Base-by-base conservation (phyloP, 139 green algal genomes). In the Auxenochlorella protothecoides region DNA sequence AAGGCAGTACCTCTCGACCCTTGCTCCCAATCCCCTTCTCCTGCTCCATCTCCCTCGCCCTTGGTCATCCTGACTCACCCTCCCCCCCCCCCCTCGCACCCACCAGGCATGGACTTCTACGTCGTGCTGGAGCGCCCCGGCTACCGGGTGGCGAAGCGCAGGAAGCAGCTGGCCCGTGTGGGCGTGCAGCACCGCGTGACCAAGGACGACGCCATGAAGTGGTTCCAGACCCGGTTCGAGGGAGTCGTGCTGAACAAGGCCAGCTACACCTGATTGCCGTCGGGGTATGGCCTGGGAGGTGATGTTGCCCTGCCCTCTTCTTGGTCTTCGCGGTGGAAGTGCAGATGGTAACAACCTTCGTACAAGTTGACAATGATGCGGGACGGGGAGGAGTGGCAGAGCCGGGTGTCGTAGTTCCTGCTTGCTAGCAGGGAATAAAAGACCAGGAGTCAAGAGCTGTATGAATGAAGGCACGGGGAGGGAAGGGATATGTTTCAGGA, bases 31-130 rank as follows among this genome's bases (percentile, higher is more conserved):
- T 56, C n/a, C 44, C 16, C 27, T 55, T 15, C 12, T 4, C 65
- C 65, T 57, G 44, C 51, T 16, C 5, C 52, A 56, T 12, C 52
- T 55, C 27, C 3, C 4, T 12, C 7, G 8, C 5, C 63, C 53
- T 16, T 53, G 15, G 4, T 53, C 54, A 65, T 65, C 5, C 57
- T 2, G 53, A 5, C 54, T 71, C 51, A 14, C 55, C 15, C 6
- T 2, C 67, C 13, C 14, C 7, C 53, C 44, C 3, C n/a, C 54
- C 13, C 57, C 52, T 27, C 66, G 44, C 11, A 52, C 7, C 54
- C 44, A 3, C 16, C 81, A 96, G 91, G 95, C 75, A 99, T 99
- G 95, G 95, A 99, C 84, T 99, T 99, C 86, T 99, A 96, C 77
- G 91, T 98, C 12, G 90, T 95, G 67, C 85, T 99, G 70, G 95